These are phyloP conservation scores for Closterium sp. DNA, from an alignment of 139 green algal species.

Conservation along the genomic window DNA sequence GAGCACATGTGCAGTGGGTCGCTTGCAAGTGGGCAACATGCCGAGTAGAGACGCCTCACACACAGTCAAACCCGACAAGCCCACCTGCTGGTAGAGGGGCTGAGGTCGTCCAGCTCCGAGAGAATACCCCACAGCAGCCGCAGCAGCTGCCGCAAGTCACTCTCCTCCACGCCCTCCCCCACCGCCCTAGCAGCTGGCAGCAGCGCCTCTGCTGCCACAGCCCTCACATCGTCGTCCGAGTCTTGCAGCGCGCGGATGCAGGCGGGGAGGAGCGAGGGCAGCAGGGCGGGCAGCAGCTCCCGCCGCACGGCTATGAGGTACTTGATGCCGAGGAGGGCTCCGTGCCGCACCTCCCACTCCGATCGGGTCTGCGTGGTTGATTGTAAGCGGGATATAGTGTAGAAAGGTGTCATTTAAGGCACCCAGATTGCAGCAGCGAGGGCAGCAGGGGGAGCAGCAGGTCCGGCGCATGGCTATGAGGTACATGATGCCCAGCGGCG, in stretches of 20 bases:
- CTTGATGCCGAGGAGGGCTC: slow-evolving; percentile 83
- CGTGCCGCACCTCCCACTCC: slow-evolving; percentile 68
- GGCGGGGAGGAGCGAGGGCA: slow-evolving; percentile 64
- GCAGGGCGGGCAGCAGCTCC: slow-evolving; percentile 52
- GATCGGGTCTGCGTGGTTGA: too few species aligned
- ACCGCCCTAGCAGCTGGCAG: slow-evolving; percentile 70
- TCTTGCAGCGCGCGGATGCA: slow-evolving; percentile 69
- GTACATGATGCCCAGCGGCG: too few species aligned
- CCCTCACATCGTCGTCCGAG: slow-evolving; percentile 85
- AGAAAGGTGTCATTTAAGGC: too few species aligned
- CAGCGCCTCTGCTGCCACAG: slow-evolving; percentile 84
- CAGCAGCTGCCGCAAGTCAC: slow-evolving; percentile 22
- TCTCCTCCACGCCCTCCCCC: neutral
- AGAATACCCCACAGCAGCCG: slow-evolving; percentile 75
- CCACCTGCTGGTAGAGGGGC: slow-evolving; percentile 64
- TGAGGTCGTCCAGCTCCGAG: slow-evolving; percentile 78
- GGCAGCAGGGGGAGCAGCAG: too few species aligned
- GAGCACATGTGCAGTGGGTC: too few species aligned
- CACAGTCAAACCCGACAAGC: neutral
- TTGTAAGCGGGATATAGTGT: too few species aligned
- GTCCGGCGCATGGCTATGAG: too few species aligned
- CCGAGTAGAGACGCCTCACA: too few species aligned
- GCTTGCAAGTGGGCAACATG: too few species aligned
- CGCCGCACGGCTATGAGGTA: slow-evolving; percentile 77
- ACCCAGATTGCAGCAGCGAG: too few species aligned